Conservation (phyloP, 768 basidiomycete genomes). For the Clitopilus hobsonii region DNA sequence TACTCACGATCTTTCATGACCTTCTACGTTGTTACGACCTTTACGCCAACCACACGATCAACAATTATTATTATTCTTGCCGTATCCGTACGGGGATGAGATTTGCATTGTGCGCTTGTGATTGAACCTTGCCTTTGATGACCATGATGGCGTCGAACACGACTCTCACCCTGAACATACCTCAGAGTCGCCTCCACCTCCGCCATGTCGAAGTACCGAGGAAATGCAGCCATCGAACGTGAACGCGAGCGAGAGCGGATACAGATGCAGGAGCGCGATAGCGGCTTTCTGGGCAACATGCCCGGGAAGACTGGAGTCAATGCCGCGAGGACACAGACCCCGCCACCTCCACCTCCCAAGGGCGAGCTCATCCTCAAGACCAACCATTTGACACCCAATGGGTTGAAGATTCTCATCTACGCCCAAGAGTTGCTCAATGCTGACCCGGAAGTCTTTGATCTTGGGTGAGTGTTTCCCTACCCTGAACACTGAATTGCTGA, state of each 20-base stretch:
- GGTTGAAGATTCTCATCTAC: constrained; percentile 17
- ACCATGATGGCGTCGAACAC: too few relatives aligned
- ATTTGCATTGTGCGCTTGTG: too few relatives aligned
- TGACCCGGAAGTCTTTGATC: constrained; percentile 2
- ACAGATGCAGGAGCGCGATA: neutral
- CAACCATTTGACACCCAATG: constrained; percentile 18
- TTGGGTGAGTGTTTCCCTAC: neutral
- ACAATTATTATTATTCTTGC: neutral
- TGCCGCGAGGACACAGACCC: neutral
- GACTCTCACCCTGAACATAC: too few relatives aligned
- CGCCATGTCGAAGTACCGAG: too few relatives aligned
- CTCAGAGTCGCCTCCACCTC: too few relatives aligned
- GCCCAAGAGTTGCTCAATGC: constrained; percentile 9
- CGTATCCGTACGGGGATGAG: too few relatives aligned
- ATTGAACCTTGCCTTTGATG: too few relatives aligned
- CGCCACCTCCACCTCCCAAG: neutral
- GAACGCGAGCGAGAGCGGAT: neutral
- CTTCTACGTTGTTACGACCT: constrained; percentile 11
- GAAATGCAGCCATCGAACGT: neutral
- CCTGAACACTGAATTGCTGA: neutral
- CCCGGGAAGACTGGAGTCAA: neutral
- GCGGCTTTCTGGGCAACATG: neutral
- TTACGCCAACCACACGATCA: constrained; percentile 4
- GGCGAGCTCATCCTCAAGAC: constrained; percentile 11
- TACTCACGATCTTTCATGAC: constrained; percentile 5